phyloP scores from a whole-genome alignment of 208 protist genomes.

The Trypanosoma grayi region DNA sequence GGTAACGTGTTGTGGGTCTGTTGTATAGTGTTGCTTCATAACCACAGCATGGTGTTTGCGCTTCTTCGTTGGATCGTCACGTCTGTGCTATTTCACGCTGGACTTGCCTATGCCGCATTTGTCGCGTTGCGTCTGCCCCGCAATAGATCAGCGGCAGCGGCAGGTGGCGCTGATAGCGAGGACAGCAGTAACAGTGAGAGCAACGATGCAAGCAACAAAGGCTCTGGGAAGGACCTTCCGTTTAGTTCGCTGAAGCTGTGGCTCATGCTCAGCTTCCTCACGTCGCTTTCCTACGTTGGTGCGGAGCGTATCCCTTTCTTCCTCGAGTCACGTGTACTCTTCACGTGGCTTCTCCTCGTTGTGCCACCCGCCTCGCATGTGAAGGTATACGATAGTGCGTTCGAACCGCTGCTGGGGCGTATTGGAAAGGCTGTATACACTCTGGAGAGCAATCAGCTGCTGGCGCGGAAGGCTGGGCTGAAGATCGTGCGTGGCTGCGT shows the following conservation, averaged over 20 bases:
- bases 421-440: conserved; percentile 14
- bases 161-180: not conserved
- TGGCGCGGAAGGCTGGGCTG: conserved; percentile 32
- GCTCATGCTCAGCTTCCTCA: conserved; percentile 53
- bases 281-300: conserved; percentile 41
- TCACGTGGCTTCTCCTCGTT: conserved; percentile 55
- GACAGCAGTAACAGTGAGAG: not conserved
- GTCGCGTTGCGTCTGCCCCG: conserved; percentile 21
- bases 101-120: conserved; percentile 51
- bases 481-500: conserved; percentile 35
- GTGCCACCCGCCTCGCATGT: conserved; percentile 42
- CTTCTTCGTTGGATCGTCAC: conserved; percentile 12
- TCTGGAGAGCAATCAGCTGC: conserved; percentile 31
- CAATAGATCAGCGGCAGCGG: not conserved
- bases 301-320: conserved; percentile 56
- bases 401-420: conserved; percentile 37
- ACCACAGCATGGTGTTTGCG: conserved; percentile 4
- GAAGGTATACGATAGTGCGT: conserved; percentile 56
- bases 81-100: conserved; percentile 35
- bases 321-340: conserved; percentile 49
- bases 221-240: not conserved
- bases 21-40: too few relatives aligned
- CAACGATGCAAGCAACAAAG: not conserved
- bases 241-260: conserved; percentile 56
- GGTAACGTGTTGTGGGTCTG: too few relatives aligned